Evolutionary conservation across 2,329 filamentous ascomycete species (phyloP), one percentile per base, ranked within the genome.

Genomic region (Boeremia exigua): DNA sequence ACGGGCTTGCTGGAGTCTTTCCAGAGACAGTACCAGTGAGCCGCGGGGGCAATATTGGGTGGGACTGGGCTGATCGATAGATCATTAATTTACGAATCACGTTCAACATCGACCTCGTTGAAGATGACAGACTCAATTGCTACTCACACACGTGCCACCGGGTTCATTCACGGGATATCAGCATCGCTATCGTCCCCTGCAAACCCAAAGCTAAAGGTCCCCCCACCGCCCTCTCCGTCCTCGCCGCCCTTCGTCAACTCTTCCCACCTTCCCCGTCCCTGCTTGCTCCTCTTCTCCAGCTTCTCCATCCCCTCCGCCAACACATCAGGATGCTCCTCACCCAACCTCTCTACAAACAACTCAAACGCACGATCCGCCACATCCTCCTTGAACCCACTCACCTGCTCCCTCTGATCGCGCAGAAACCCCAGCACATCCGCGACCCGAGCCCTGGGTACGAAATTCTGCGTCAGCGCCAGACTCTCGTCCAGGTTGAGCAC

Each of bases 391-490:
- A 98, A 98, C 0, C 95, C 94, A 23, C 91, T 95, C 2, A 97
- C 88, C 70, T 96, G 92, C 55, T 94, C 89, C 2, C 89, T 79
- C 74, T 92, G 92, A 72, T 96, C 88, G 47, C 85, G 84, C 66
- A 98, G 76, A 66, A 98, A 98, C 1, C 85, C 85, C 48, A 98
- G 75, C 0, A 92, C 92, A 38, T 91, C 86, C 0, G 83, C 80
- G 2, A 97, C 77, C 67, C 94, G 89, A 4, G 86, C 86, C 34
- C 78, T 76, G 0, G 95, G 93, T 11, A 98, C 91, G 71, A 98
- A 97, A 72, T 98, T 98, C 73, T 98, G 94, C 7, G 94, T 98
- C 61, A 98, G 83, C 4, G 94, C 95, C 60, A 98, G 90, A 38
- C 90, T 89, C 11, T 86, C 83, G 65, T 92, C 89, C 1, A 96